These are phyloP conservation scores for Lumnitzera littorea DNA, from an alignment of 345 rosid species.

Conservation along the genomic window DNA sequence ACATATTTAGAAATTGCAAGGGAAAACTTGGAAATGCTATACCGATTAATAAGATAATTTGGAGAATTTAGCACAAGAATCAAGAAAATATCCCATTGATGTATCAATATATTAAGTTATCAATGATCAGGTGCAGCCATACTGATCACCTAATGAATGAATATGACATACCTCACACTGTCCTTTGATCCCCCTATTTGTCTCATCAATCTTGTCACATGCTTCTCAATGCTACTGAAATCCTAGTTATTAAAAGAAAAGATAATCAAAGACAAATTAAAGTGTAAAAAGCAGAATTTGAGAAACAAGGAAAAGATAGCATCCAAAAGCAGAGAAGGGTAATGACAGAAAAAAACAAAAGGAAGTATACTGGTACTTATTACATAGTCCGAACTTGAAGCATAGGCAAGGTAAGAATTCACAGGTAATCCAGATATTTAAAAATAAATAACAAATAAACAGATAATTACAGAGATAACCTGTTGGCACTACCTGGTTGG, in stretches of 20 bases:
- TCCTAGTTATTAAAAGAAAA: conserved; percentile 28
- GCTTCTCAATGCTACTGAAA: conserved; percentile 54
- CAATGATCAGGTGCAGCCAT: too few relatives aligned
- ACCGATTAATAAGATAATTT: not conserved
- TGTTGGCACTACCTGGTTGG: conserved; percentile 43
- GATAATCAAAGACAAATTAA: not conserved
- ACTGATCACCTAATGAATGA: not conserved
- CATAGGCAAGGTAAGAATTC: too few relatives aligned
- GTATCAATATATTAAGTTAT: not conserved
- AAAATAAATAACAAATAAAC: too few relatives aligned
- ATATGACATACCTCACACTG: conserved; percentile 55
- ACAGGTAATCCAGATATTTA: too few relatives aligned
- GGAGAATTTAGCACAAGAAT: not conserved
- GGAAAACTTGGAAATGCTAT: not conserved
- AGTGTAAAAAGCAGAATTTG: not conserved
- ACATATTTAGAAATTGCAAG: too few relatives aligned
- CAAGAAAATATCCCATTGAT: not conserved
- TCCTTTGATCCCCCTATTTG: conserved; percentile 65
- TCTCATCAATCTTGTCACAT: conserved; percentile 48
- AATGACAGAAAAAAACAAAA: too few relatives aligned
- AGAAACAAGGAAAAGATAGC: not conserved
- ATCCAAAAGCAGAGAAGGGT: too few relatives aligned
- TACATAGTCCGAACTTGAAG: too few relatives aligned
- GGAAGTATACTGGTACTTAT: too few relatives aligned
- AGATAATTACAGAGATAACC: not conserved